Conservation (phyloP, 176 grass and related monocot species). For the Ampelocalamus luodianensis region DNA sequence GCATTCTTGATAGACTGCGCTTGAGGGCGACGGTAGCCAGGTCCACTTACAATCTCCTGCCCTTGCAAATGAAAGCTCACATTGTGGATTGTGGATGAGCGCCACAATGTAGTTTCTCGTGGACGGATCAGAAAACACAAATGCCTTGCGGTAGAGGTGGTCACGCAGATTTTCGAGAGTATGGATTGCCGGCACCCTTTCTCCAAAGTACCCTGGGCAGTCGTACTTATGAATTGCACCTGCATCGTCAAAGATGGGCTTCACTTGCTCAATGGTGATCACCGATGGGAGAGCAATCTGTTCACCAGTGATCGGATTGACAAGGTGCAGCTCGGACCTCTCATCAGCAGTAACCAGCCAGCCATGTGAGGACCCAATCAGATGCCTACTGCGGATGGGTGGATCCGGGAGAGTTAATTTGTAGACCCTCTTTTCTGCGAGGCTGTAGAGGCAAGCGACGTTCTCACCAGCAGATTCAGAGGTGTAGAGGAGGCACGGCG, state of each 20-base stretch:
- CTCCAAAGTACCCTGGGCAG: not conserved
- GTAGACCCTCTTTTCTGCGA: not conserved
- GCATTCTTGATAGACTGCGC: not conserved
- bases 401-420: not conserved
- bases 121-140: not conserved
- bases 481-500: constrained; percentile 2
- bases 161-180: not conserved
- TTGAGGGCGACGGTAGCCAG: not conserved
- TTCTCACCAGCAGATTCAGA: not conserved
- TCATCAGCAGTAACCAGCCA: not conserved
- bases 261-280: not conserved
- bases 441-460: not conserved
- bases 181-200: not conserved
- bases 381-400: not conserved
- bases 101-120: not conserved
- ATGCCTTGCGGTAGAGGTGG: not conserved
- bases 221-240: not conserved
- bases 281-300: constrained; percentile 9
- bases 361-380: not conserved
- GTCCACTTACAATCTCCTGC: not conserved
- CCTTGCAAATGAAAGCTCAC: not conserved
- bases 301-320: not conserved
- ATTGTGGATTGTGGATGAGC: not conserved
- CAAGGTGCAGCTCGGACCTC: not conserved
- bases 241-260: not conserved